Conservation (phyloP, 2,329 filamentous ascomycete genomes). For the Paraphoma chrysanthemicola region DNA sequence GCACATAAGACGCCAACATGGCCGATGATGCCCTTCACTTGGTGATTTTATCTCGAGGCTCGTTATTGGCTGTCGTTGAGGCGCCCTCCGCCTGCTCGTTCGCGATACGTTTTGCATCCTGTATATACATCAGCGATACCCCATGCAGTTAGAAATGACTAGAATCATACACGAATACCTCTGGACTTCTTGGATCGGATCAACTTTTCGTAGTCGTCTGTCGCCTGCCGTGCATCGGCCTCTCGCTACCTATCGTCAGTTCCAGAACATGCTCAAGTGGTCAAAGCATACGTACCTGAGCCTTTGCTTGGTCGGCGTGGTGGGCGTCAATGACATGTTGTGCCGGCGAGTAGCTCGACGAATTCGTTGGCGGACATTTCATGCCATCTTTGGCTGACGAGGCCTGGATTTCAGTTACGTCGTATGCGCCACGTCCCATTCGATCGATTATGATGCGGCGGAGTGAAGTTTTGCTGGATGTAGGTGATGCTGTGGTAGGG, state of each 20-base stretch:
- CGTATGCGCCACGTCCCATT: slow-evolving; percentile 31
- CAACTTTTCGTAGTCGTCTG: slow-evolving; percentile 4
- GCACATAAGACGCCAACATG: too few species aligned
- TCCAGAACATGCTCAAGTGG: neutral
- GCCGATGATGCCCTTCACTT: too few species aligned
- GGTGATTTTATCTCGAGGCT: neutral
- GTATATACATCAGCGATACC: slow-evolving; percentile 11
- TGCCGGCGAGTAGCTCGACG: slow-evolving; percentile 8
- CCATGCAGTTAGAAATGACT: neutral
- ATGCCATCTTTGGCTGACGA: too few species aligned
- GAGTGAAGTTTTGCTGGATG: neutral
- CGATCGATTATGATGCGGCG: neutral
- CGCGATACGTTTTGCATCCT: slow-evolving; percentile 8
- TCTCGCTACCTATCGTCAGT: neutral
- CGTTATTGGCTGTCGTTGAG: neutral
- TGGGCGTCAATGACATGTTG: slow-evolving; percentile 1
- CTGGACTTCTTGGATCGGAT: slow-evolving; percentile 15
- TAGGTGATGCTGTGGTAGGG: neutral
- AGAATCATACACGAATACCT: slow-evolving; percentile 15
- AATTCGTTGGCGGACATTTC: too few species aligned
- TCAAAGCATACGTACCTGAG: slow-evolving; percentile 5
- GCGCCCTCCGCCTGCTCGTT: neutral
- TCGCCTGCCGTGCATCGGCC: slow-evolving; percentile 1
- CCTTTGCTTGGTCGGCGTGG: neutral
- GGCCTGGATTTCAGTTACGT: slow-evolving; percentile 7